Conservation (phyloP, 1,284 basidiomycete genomes). For the Fomitopsis betulina region DNA sequence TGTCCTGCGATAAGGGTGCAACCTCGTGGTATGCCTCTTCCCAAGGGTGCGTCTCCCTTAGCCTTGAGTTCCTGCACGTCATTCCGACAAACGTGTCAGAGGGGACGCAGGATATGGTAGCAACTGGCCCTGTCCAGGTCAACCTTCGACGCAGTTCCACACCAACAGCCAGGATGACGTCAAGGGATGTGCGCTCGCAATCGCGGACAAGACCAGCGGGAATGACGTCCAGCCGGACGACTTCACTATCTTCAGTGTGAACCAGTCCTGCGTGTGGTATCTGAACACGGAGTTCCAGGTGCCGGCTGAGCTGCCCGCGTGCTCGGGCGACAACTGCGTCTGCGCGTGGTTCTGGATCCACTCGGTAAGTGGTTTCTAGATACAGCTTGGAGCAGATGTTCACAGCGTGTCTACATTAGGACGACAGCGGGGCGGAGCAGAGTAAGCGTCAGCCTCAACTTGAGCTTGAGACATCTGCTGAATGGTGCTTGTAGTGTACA, state of each 20-base stretch:
- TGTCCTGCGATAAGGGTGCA: constrained; percentile 54
- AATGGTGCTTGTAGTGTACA: constrained; percentile 45
- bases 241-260: constrained; percentile 69
- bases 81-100: constrained; percentile 17
- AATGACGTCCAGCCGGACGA: constrained; percentile 55
- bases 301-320: constrained; percentile 61
- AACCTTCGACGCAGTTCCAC: constrained; percentile 42
- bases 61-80: not conserved
- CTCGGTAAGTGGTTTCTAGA: constrained; percentile 28
- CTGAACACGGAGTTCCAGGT: constrained; percentile 62
- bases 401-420: not conserved
- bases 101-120: constrained; percentile 42
- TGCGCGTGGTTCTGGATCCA: constrained; percentile 78
- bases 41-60: constrained; percentile 23
- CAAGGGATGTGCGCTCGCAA: constrained; percentile 63
- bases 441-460: constrained; percentile 27
- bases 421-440: constrained; percentile 41
- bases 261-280: constrained; percentile 69
- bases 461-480: not conserved
- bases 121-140: constrained; percentile 46
- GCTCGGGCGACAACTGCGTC: constrained; percentile 58
- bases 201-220: constrained; percentile 63
- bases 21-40: constrained; percentile 47
- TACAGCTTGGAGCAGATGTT: not conserved
- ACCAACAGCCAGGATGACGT: constrained; percentile 49